Percentiles rank a stretch among this genome's conserved stretches.
phyloP scores from a whole-genome alignment of 305 asterid species.

The Fraxinus angustifolia region DNA sequence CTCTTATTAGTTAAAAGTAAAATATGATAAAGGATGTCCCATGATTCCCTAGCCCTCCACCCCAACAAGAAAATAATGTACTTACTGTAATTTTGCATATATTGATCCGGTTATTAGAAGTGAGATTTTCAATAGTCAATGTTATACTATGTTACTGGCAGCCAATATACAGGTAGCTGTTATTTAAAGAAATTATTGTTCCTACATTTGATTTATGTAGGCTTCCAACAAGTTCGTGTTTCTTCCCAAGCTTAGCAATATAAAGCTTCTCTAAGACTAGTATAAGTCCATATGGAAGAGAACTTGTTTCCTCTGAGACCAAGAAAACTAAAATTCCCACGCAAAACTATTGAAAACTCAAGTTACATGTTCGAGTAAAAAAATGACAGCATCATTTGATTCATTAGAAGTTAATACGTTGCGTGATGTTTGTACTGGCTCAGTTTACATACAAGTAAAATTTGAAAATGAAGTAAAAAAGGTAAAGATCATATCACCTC shows the following conservation, averaged over 20 bases:
- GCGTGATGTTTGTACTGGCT: background rate
- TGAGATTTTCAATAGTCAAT: background rate
- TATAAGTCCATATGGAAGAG: background rate
- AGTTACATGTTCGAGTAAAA: background rate
- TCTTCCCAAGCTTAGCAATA: background rate
- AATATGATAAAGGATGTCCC: background rate
- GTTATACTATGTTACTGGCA: background rate
- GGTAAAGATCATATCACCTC: conserved; percentile 41
- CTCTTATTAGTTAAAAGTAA: background rate
- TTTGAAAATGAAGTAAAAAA: conserved; percentile 2
- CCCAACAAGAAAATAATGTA: background rate
- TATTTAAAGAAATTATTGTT: background rate
- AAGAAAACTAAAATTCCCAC: conserved; percentile 12
- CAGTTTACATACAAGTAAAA: background rate
- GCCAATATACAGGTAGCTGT: background rate
- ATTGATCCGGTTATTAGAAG: background rate
- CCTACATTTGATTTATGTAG: conserved; percentile 12
- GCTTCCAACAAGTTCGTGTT: background rate
- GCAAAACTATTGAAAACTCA: background rate
- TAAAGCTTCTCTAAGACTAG: background rate
- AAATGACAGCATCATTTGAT: conserved; percentile 25
- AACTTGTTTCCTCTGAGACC: background rate
- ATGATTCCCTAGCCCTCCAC: background rate
- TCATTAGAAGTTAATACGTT: conserved; percentile 15
- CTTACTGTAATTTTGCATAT: background rate